phyloP scores from a whole-genome alignment of 2,329 filamentous ascomycete genomes.

The Fusarium sp. region DNA sequence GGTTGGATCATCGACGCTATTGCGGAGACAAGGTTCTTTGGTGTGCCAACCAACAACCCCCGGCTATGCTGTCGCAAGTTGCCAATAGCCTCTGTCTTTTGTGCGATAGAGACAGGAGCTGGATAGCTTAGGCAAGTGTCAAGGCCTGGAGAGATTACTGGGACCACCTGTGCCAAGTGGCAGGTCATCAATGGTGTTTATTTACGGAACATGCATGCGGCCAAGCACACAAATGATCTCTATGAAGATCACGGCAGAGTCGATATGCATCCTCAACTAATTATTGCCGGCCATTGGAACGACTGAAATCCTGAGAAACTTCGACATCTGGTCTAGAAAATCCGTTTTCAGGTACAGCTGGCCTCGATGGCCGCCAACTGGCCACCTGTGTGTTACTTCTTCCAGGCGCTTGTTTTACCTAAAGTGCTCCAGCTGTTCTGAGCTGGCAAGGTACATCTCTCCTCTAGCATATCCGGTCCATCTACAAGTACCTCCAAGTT shows the following conservation, averaged over 20 bases:
- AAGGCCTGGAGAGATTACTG: conserved; percentile 36
- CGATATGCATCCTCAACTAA: not conserved
- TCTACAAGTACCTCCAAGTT: conserved; percentile 10
- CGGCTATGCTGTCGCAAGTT: conserved; percentile 26
- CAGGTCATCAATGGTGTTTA: conserved; percentile 39
- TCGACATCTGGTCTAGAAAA: conserved; percentile 12
- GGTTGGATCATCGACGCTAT: conserved; percentile 36
- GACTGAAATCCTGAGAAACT: not conserved
- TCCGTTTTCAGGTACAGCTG: conserved; percentile 17
- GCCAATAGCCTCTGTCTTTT: conserved; percentile 18
- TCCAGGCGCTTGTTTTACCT: conserved; percentile 41
- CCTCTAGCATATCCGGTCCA: conserved; percentile 1
- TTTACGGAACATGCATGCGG: not conserved
- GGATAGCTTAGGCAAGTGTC: conserved; percentile 13
- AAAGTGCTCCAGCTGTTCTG: conserved; percentile 10
- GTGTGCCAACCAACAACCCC: conserved; percentile 30
- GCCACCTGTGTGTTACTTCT: conserved; percentile 25
- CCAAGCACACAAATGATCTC: conserved; percentile 13
- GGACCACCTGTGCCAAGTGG: conserved; percentile 42
- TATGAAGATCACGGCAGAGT: not conserved
- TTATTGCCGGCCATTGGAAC: conserved; percentile 3
- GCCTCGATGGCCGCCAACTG: conserved; percentile 20
- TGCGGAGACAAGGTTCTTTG: conserved; percentile 16
- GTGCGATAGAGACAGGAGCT: conserved; percentile 10
- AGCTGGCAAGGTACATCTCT: conserved; percentile 29